Base-by-base conservation (phyloP, 1,284 basidiomycete species). In the Ustilago esculenta region DNA sequence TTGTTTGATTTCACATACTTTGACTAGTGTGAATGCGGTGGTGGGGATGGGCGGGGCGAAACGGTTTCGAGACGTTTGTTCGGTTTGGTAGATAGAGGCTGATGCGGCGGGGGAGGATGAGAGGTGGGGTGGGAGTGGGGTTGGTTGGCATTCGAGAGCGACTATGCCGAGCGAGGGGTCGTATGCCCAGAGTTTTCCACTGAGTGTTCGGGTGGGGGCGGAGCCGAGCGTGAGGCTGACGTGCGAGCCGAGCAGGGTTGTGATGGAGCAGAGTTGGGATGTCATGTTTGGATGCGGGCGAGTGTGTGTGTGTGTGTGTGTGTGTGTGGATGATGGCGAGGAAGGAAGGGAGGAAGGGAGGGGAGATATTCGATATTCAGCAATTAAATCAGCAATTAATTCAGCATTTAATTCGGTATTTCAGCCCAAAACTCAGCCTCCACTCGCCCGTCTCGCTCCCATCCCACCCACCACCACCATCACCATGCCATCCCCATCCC, bases 171-270 rank as follows among this genome's bases (percentile, higher is more conserved):
- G 54, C 5, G 37, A 51, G n/a, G 70, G 61, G 29, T 81, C 79
- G 36, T 75, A 78, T 5, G 78, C 73, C 75, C 73, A 81, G 10
- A 81, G 65, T 23, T 73, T 73, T 23, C 79, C 79, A 7, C 64
- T 59, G 3, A 73, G n/a, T 1, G 49, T 56, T 6, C 64, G 57
- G 9, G 55, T 21, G 32, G 52, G 54, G 30, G 56, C 64, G 24
- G 64, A 60, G 49, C 69, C 69, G 34, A 72, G 50, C 9, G 66
- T 69, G 36, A 69, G 36, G 17, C 43, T 64, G 39, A 69, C 51
- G 24, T 47, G 30, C 24, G 54, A 57, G 41, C 66, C 66, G 29
- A 69, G 66, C 35, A 69, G 40, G 33, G 58, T 58, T 33, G 60
- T 47, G 34, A 69, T 57, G 44, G 51, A 55, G 51, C 42, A 44